Base-by-base conservation (phyloP, 768 basidiomycete species). In the Mycena epipterygia region DNA sequence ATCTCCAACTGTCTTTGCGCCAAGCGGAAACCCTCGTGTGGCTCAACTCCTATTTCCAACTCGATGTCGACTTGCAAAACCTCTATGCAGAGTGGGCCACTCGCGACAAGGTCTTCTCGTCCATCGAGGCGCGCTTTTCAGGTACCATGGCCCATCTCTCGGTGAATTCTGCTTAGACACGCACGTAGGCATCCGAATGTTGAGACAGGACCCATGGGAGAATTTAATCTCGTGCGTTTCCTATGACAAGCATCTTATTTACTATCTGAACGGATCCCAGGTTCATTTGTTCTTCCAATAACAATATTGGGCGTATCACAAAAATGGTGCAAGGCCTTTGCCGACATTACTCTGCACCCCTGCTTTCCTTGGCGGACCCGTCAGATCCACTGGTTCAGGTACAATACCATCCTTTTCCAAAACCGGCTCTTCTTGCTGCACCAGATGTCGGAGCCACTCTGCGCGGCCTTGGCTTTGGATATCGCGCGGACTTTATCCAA, bases 201-300 rank as follows among this genome's bases (percentile, higher is more conserved):
- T 99, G 44, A 86, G 94, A 76, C 97, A 99, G 81, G 96, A 97
- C 77, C 95, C 95, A 73, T 99, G 95, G 92, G 97, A 99, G 82
- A 97, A 94, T 75, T 87, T 99, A 32, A 83, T 98, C 49, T 96
- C 95, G 96, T 98, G 80, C 75, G 94, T 89, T 51, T 16, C 13
- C 27, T 21, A 41, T 23, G 2, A 2, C 27, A n/a, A n/a, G 17
- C 48, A 56, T 51, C 30, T 44, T 39, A 27, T 37, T 13, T 65
- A 35, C 37, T 56, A 17, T 25, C 62, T 7, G 61, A 48, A 49
- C 42, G 23, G 48, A 13, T 37, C 48, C 37, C 55, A 97, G 97
- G 12, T 99, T 99, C 83, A 98, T 99, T 73, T 99, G 97, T 78
- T 98, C 96, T 3, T 95, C 95, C 3, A 98, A 98, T 77, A 99